phyloP scores from a whole-genome alignment of 2,329 filamentous ascomycete species.

The Ophiostoma quercus region DNA sequence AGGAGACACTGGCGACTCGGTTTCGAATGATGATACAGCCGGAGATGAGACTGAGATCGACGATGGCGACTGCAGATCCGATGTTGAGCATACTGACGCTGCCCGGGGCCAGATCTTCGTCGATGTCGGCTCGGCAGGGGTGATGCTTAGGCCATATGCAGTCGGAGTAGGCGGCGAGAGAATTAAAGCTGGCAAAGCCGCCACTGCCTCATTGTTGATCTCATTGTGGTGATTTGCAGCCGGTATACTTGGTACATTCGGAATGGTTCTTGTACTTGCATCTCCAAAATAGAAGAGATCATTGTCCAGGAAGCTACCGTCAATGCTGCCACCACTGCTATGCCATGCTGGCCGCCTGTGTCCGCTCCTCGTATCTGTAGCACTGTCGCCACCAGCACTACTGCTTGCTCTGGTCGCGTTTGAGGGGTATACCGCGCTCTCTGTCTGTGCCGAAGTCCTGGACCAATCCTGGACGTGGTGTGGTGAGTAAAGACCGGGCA shows the following conservation, averaged over 20 bases:
- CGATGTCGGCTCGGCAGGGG: neutral
- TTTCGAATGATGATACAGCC: neutral
- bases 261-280: neutral
- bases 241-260: neutral
- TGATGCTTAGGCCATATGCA: neutral
- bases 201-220: neutral
- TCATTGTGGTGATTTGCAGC: neutral
- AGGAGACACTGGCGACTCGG: neutral
- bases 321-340: neutral
- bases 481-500: neutral
- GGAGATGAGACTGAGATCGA: neutral
- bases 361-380: neutral
- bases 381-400: neutral
- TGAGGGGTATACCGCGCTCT: neutral
- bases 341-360: neutral
- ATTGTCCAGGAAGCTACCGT: neutral
- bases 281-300: neutral
- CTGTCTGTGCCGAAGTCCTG: neutral
- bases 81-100: neutral
- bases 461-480: neutral
- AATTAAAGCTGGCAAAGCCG: neutral
- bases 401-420: neutral
- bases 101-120: neutral
- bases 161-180: constrained; percentile 1
- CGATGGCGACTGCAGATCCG: neutral